phyloP scores from a whole-genome alignment of 1,284 basidiomycete genomes.

The Earliella scabrosa region DNA sequence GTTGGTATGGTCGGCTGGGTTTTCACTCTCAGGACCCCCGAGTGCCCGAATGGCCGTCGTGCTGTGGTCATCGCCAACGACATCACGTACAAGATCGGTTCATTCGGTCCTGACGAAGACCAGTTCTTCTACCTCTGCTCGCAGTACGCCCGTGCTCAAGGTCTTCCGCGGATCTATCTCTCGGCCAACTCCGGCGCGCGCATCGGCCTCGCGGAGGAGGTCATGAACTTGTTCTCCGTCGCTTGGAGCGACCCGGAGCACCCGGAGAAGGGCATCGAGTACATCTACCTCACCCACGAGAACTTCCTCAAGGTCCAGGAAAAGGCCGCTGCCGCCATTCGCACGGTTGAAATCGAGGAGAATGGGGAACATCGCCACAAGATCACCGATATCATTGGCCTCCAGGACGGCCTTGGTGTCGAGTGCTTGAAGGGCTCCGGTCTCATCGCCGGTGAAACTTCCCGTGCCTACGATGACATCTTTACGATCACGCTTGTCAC shows the following conservation, averaged over 20 bases:
- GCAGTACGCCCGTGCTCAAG: conserved; percentile 88
- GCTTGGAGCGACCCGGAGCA: conserved; percentile 85
- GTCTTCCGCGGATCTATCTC: conserved; percentile 94
- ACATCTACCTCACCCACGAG: conserved; percentile 92
- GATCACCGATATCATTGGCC: conserved; percentile 96
- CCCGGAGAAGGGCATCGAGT: conserved; percentile 96
- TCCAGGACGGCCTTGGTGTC: conserved; percentile 97
- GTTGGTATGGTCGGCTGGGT: conserved; percentile 99
- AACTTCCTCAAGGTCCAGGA: conserved; percentile 84
- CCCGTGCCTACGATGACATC: conserved; percentile 97
- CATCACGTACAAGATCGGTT: conserved; percentile 98
- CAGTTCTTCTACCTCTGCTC: conserved; percentile 97
- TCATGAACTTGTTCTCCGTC: conserved; percentile 86
- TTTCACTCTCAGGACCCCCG: conserved; percentile 92
- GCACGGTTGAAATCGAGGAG: conserved; percentile 85
- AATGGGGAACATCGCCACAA: conserved; percentile 89
- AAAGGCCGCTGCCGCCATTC: conserved; percentile 79
- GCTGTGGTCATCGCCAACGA: conserved; percentile 96
- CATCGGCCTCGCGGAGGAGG: conserved; percentile 95
- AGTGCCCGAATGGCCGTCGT: conserved; percentile 89
- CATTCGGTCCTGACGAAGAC: conserved; percentile 96
- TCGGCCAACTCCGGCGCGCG: conserved; percentile 99
- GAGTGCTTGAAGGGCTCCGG: conserved; percentile 96
- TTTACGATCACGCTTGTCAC: conserved; percentile 99
- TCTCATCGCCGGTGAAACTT: conserved; percentile 98